Evolutionary conservation across 257 asterid species (phyloP).

Genomic region (Capsicum chinense): DNA sequence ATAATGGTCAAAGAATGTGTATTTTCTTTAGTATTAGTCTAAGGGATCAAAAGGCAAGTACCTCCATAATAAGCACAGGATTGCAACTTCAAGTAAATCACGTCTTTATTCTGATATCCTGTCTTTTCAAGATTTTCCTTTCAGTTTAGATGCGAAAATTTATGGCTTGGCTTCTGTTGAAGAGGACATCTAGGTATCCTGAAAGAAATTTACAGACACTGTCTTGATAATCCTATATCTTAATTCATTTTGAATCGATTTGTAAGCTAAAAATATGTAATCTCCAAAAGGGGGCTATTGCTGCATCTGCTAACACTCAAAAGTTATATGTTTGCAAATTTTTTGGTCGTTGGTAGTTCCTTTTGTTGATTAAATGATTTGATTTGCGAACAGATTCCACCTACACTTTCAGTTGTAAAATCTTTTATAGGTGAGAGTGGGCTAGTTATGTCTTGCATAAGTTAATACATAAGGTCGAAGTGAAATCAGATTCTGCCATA

Average conservation of each 20-base stretch:
- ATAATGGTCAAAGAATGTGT: background rate
- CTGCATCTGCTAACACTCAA: background rate
- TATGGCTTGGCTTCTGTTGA: background rate
- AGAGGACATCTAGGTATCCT: background rate
- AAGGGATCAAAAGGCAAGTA: background rate
- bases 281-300: background rate
- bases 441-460: too few species aligned
- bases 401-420: too few species aligned
- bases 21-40: background rate
- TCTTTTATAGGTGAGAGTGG: too few species aligned
- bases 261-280: background rate
- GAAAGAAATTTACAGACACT: background rate
- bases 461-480: too few species aligned
- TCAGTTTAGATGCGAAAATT: constrained; percentile 1
- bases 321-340: background rate
- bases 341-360: background rate
- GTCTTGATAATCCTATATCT: background rate
- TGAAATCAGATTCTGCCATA: too few species aligned
- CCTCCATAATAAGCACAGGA: background rate
- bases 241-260: background rate
- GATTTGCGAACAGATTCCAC: background rate
- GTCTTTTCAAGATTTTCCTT: background rate
- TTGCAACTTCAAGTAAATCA: constrained; percentile 16
- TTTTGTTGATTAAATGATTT: background rate
- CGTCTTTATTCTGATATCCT: background rate